Base-by-base conservation (phyloP, 2,329 filamentous ascomycete genomes). In the Penicillium concentricum region DNA sequence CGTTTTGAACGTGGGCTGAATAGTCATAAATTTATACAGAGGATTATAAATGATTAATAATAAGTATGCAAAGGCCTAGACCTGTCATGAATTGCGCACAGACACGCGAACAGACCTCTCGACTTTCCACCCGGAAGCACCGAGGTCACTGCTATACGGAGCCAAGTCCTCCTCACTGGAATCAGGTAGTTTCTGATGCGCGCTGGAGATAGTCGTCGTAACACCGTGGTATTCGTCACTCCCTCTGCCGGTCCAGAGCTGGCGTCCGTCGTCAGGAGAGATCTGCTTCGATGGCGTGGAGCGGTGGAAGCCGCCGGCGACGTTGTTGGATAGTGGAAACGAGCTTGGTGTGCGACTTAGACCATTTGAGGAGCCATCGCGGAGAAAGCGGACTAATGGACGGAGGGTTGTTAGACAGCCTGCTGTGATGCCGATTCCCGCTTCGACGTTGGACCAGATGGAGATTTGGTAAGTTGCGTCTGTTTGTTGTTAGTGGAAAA, bases 381-480 rank as follows among this genome's bases (percentile, higher is more conserved):
- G 64, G 22, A 69, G 56, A n/a, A 65, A 63, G n/a, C 69, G 75
- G 35, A 81, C 64, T 0, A 82, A 68, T 0, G 80, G 80, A 1
- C 78, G 75, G 1, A 81, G 66, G 3, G 79, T 71, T 35, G 62
- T 66, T 8, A 71, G 64, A 51, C 64, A 71, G 6, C 69, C 68
- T 4, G 69, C 79, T 4, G 69, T 72, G 49, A 78, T 77, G 18
- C 74, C 70, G 4, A 73, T 62, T 10, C 70, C 68, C 3, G 66
- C 66, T 59, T 73, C 70, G 41, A 72, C 55, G 18, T 69, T 62
- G 16, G 70, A 72, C 69, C 69, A 73, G 34, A 78, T 74, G 43
- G 74, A 69, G 45, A 78, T 74, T 60, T 77, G 78, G 56, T 73
- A 72, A 3, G 79, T 80, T 45, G 78, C 72, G 60, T 71, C 74